phyloP scores from a whole-genome alignment of 495 filamentous ascomycete species.

The Aspergillus sclerotiicarbonarius region DNA sequence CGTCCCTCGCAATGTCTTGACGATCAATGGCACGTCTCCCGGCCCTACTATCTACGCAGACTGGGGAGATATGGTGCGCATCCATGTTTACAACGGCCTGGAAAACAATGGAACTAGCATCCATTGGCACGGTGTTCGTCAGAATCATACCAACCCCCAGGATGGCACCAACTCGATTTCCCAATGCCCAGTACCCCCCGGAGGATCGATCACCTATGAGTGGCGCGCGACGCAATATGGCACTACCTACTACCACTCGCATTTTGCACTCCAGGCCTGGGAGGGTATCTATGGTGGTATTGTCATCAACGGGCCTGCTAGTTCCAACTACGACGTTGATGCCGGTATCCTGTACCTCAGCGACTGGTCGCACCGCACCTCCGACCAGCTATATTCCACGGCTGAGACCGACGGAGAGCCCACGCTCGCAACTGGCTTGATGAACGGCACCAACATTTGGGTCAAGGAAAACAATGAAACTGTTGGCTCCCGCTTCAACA shows the following conservation, averaged over 20 bases:
- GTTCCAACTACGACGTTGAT: not conserved
- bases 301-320: not conserved
- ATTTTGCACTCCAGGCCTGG: too few relatives aligned
- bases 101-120: not conserved
- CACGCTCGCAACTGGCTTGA: not conserved
- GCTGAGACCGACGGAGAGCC: not conserved
- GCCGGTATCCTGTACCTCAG: not conserved
- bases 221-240: too few relatives aligned
- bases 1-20: not conserved
- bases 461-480: not conserved
- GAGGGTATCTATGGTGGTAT: not conserved
- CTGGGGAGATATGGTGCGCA: not conserved
- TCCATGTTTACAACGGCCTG: not conserved
- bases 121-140: not conserved
- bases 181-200: too few relatives aligned
- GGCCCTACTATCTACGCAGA: not conserved
- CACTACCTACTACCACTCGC: too few relatives aligned
- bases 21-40: not conserved
- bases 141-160: too few relatives aligned
- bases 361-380: not conserved
- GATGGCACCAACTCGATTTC: too few relatives aligned
- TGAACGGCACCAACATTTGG: not conserved
- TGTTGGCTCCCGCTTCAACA: not conserved
- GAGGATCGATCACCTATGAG: too few relatives aligned
- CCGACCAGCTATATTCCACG: not conserved